phyloP scores from a whole-genome alignment of 257 asterid species.

The Cynanchum wilfordii region DNA sequence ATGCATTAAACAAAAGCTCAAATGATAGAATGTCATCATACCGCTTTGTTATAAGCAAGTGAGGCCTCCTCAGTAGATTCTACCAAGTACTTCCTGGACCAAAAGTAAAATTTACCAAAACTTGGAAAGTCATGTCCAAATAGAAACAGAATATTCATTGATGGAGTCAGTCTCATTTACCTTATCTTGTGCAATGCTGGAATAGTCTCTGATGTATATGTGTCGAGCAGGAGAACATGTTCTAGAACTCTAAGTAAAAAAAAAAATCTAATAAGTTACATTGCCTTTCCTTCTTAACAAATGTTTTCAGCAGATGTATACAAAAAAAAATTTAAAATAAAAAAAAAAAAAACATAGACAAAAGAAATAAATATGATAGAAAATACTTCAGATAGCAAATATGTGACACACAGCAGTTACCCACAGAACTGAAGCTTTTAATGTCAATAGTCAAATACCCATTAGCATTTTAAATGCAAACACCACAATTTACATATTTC shows the following conservation, averaged over 20 bases:
- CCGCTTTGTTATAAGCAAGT: constrained; percentile 96
- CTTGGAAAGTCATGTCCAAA: background rate
- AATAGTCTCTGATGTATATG: constrained; percentile 81
- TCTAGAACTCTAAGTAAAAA: constrained; percentile 69
- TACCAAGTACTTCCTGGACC: constrained; percentile 70
- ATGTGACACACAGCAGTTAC: background rate
- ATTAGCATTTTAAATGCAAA: background rate
- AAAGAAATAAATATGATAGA: background rate
- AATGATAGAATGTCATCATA: constrained; percentile 21
- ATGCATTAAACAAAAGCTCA: constrained; percentile 10
- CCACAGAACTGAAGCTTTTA: background rate
- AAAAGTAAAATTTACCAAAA: constrained; percentile 5
- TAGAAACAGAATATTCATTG: constrained; percentile 2
- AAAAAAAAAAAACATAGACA: background rate
- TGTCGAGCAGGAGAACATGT: constrained; percentile 88
- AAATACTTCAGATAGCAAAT: background rate
- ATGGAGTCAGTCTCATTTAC: constrained; percentile 28
- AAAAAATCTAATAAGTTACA: background rate
- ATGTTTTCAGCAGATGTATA: background rate
- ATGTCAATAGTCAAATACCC: background rate
- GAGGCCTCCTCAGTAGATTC: constrained; percentile 97
- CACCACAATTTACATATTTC: background rate
- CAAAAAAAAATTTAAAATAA: background rate
- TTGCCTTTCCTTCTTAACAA: background rate
- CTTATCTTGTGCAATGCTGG: constrained; percentile 94